Conservation (phyloP, 768 basidiomycete genomes). For the Tylopilus subfusipes region DNA sequence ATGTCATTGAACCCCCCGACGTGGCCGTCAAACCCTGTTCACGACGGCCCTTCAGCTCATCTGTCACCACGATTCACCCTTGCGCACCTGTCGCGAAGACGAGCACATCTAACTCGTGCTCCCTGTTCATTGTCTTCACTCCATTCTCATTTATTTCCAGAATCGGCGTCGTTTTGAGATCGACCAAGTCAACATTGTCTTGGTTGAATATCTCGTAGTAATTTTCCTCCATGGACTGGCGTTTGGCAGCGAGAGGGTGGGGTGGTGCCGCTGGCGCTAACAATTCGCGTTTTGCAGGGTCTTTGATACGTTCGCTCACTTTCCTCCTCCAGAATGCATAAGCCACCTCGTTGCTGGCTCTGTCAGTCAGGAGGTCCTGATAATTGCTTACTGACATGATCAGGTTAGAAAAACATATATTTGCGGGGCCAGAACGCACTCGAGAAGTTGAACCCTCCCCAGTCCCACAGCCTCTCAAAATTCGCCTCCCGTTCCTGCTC, state of each 20-base stretch:
- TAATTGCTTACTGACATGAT: constrained; percentile 8
- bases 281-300: constrained; percentile 10
- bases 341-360: background rate
- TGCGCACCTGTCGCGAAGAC: constrained; percentile 15
- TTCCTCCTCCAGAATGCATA: constrained; percentile 17
- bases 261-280: constrained; percentile 12
- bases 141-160: constrained; percentile 8
- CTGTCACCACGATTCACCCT: background rate
- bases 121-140: constrained; percentile 2
- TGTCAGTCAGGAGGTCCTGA: background rate
- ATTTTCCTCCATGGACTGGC: constrained; percentile 5
- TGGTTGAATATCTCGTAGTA: constrained; percentile 16
- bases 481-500: constrained; percentile 8
- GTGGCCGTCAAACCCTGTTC: constrained; percentile 12
- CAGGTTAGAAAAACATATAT: background rate
- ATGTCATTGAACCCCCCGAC: constrained; percentile 3
- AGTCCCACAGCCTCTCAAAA: constrained; percentile 10
- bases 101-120: constrained; percentile 13
- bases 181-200: constrained; percentile 16
- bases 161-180: constrained; percentile 5
- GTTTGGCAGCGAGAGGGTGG: constrained; percentile 10
- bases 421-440: background rate
- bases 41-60: background rate
- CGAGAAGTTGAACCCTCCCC: constrained; percentile 7
- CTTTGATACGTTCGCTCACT: constrained; percentile 11